phyloP scores from a whole-genome alignment of 2,329 filamentous ascomycete species.

The Colletotrichum navitas region DNA sequence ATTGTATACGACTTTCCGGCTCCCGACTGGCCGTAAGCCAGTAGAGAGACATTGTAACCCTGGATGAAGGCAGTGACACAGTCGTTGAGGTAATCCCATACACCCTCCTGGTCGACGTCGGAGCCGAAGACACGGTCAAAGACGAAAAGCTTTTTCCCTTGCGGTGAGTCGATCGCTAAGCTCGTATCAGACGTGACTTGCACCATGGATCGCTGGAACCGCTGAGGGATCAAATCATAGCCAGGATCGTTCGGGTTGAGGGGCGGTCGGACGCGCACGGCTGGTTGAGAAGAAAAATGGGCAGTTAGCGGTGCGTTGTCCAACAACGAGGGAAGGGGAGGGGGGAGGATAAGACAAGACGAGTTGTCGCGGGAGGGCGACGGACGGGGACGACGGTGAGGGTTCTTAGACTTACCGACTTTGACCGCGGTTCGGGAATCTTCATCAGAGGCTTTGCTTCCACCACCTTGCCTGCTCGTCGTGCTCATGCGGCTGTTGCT shows the following conservation, averaged over 20 bases:
- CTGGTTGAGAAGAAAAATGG: constrained; percentile 60
- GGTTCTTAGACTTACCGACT: constrained; percentile 80
- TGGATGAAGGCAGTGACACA: constrained; percentile 91
- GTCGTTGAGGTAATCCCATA: constrained; percentile 95
- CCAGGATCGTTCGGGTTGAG: constrained; percentile 87
- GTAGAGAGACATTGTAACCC: constrained; percentile 97
- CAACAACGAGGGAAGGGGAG: constrained; percentile 23
- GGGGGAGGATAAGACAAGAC: neutral
- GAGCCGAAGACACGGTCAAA: constrained; percentile 95
- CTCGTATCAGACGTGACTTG: constrained; percentile 89
- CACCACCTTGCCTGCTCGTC: constrained; percentile 78
- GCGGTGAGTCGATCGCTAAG: constrained; percentile 88
- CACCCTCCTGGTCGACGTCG: constrained; percentile 84
- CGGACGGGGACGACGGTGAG: neutral
- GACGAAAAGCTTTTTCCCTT: constrained; percentile 94
- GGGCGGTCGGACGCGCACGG: constrained; percentile 91
- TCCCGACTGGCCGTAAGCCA: constrained; percentile 97
- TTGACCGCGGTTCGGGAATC: constrained; percentile 92
- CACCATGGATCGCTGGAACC: constrained; percentile 93
- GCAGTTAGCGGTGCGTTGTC: constrained; percentile 36
- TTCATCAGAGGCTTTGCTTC: constrained; percentile 89
- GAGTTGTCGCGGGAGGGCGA: neutral
- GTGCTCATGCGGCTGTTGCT: constrained; percentile 90
- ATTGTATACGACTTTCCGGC: constrained; percentile 99
- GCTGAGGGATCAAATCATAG: constrained; percentile 93